Conservation (phyloP, 2,329 filamentous ascomycete species). For the Diaporthe capsici region DNA sequence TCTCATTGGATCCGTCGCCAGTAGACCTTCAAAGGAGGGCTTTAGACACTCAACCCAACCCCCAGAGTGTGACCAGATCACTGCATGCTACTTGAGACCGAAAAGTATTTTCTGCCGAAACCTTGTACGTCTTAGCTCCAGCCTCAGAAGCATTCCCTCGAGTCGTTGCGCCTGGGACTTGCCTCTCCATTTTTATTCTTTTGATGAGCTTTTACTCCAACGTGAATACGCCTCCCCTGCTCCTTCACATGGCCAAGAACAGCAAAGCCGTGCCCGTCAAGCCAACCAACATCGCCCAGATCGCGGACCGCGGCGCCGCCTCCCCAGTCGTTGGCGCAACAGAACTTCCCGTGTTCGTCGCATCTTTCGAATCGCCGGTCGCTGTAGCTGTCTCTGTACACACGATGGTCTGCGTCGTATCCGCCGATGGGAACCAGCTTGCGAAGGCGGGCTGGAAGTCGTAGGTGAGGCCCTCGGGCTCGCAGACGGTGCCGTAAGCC, state of each 20-base stretch:
- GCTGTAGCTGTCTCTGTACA: neutral
- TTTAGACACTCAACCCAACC: neutral
- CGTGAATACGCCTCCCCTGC: fast-evolving
- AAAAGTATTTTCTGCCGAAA: neutral
- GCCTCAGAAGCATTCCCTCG: no score
- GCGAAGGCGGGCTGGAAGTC: slow-evolving; percentile 30
- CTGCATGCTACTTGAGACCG: no score
- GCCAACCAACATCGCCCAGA: neutral
- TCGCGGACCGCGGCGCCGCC: neutral
- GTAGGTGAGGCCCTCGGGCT: slow-evolving; percentile 18
- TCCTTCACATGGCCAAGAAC: neutral
- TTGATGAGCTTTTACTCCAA: no score
- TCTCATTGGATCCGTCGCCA: neutral
- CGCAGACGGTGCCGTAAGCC: slow-evolving; percentile 61
- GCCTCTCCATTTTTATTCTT: no score
- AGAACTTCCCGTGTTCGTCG: neutral
- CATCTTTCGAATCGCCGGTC: neutral
- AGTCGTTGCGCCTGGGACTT: neutral
- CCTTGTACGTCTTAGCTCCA: neutral
- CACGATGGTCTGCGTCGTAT: slow-evolving; percentile 9
- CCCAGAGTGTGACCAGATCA: neutral
- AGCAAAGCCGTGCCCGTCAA: neutral
- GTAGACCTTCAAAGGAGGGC: neutral
- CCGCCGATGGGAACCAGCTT: slow-evolving; percentile 10
- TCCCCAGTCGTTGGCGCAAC: neutral